Percentiles rank a stretch among this genome's conserved stretches.
Conservation (phyloP, 2,329 filamentous ascomycete species). For the Nemania bipapillata region DNA sequence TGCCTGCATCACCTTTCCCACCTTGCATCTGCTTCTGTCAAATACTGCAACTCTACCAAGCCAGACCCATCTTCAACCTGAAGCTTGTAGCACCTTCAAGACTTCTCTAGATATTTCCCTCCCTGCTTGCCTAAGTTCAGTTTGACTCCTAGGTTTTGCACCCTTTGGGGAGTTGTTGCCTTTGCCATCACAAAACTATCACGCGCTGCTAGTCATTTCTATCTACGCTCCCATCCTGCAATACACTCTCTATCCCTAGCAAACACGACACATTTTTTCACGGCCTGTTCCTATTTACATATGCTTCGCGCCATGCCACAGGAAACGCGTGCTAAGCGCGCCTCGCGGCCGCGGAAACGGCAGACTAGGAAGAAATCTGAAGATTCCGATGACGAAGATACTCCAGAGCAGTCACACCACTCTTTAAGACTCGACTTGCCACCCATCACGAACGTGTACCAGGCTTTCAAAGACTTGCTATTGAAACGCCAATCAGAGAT, state of each 20-base stretch:
- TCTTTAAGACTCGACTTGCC: conserved; percentile 38
- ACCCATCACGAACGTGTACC: conserved; percentile 45
- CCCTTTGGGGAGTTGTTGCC: conserved; percentile 5
- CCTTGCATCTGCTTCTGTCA: conserved; percentile 18
- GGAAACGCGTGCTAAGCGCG: background rate
- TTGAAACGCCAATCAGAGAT: conserved; percentile 34
- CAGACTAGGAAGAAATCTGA: background rate
- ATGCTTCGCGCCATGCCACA: conserved; percentile 26
- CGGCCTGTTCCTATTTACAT: background rate
- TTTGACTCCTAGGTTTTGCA: conserved; percentile 1
- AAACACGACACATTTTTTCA: background rate
- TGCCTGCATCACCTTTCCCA: conserved; percentile 3
- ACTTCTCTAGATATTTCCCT: background rate
- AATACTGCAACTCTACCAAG: conserved; percentile 2
- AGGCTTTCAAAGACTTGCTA: conserved; percentile 50
- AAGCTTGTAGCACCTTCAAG: background rate
- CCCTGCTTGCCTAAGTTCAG: background rate
- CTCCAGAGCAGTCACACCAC: conserved; percentile 15
- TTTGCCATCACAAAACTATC: background rate
- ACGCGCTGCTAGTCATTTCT: background rate
- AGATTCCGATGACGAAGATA: background rate
- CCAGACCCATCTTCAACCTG: conserved; percentile 12
- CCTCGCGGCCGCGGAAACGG: background rate
- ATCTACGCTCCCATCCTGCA: background rate
- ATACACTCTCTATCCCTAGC: background rate